Conservation (phyloP, 164 flowering plant species). For the Chimonanthus praecox region DNA sequence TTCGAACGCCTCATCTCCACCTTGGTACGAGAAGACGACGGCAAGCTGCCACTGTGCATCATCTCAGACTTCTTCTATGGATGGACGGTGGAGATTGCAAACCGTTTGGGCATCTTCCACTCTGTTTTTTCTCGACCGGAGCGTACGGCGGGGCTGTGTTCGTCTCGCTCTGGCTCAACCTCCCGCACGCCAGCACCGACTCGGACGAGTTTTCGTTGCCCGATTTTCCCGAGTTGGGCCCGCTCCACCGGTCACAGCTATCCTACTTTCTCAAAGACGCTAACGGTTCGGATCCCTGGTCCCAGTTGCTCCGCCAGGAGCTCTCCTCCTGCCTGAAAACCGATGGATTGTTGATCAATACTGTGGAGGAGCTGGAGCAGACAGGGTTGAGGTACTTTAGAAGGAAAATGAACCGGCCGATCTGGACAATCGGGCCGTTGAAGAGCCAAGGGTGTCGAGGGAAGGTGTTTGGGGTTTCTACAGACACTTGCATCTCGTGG, state of each 20-base stretch:
- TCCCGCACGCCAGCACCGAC: conserved; percentile 11
- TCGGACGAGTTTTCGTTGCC: conserved; percentile 10
- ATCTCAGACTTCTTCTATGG: conserved; percentile 7
- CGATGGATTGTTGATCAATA: conserved; percentile 25
- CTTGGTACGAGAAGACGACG: neutral
- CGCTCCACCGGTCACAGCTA: conserved; percentile 10
- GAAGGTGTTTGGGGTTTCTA: conserved; percentile 11
- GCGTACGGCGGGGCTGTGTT: conserved; percentile 17
- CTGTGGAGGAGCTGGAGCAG: conserved; percentile 44
- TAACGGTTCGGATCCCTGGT: conserved; percentile 4
- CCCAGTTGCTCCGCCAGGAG: neutral
- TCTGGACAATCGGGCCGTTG: conserved; percentile 27
- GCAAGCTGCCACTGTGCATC: conserved; percentile 5
- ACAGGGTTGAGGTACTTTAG: conserved; percentile 32
- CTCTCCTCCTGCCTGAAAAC: neutral
- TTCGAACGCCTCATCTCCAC: conserved; percentile 9
- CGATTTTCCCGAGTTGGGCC: conserved; percentile 5
- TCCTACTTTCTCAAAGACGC: neutral
- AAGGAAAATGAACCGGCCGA: conserved; percentile 19
- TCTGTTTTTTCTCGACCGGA: conserved; percentile 12
- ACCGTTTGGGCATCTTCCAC: conserved; percentile 3
- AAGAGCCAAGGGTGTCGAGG: neutral
- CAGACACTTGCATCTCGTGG: conserved; percentile 27
- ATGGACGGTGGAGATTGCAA: conserved; percentile 10
- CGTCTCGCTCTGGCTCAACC: conserved; percentile 12